Percentiles rank a stretch among this genome's conserved stretches.
Evolutionary conservation across 306 rosid species (phyloP).

Genomic region (Quercus berberidifolia): DNA sequence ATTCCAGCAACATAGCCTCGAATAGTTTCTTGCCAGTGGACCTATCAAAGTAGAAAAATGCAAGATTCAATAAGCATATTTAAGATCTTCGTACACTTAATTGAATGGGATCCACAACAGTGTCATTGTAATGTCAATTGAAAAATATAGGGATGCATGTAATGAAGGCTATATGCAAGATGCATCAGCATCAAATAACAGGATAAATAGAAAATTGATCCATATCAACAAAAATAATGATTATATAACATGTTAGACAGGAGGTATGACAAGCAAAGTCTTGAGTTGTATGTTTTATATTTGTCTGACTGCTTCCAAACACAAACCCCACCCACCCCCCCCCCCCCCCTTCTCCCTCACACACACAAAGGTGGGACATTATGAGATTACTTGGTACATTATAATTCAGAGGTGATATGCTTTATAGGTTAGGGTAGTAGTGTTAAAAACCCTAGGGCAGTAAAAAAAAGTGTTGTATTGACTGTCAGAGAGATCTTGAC

Average conservation of each 20-base stretch:
- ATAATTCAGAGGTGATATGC: neutral
- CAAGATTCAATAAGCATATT: slow-evolving; percentile 14
- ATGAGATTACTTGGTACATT: neutral
- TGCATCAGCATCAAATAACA: neutral
- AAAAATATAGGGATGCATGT: neutral
- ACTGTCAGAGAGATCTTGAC: neutral
- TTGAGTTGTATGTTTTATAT: neutral
- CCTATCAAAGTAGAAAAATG: slow-evolving; percentile 48
- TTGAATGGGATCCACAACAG: slow-evolving; percentile 1
- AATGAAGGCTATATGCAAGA: neutral
- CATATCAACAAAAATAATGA: neutral
- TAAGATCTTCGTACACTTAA: slow-evolving; percentile 7
- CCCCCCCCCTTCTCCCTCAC: too few species aligned
- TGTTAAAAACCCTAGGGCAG: neutral
- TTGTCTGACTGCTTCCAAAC: neutral
- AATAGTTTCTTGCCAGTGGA: slow-evolving; percentile 97
- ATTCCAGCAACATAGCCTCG: slow-evolving; percentile 94
- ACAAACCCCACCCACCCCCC: too few species aligned
- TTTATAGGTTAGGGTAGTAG: neutral
- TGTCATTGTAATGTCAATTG: neutral
- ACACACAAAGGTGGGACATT: neutral
- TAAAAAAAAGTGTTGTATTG: neutral
- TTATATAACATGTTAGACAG: neutral
- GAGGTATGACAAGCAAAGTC: neutral
- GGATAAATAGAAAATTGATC: too few species aligned